Evolutionary conservation across 495 filamentous ascomycete species (phyloP).

Genomic region (Penicillium paxilli): DNA sequence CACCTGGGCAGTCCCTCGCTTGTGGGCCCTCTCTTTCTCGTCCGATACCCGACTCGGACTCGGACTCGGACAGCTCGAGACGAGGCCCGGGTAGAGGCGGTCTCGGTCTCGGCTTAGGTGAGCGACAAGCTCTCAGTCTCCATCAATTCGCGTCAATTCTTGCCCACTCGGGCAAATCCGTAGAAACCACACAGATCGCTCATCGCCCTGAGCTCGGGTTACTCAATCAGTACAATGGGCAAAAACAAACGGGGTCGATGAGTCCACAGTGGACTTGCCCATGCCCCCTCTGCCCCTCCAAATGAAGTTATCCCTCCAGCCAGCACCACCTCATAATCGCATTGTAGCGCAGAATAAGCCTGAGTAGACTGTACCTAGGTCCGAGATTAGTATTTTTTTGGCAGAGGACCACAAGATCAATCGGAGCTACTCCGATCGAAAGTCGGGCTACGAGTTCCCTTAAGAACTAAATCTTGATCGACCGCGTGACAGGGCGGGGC

Average conservation of each 20-base stretch:
- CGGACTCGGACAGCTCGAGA: background rate
- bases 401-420: background rate
- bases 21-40: background rate
- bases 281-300: background rate
- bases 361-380: too few relatives aligned
- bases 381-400: too few relatives aligned
- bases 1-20: background rate
- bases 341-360: too few relatives aligned
- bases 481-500: conserved; percentile 13
- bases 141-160: background rate
- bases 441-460: conserved; percentile 12
- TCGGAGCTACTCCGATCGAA: conserved; percentile 1
- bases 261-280: conserved; percentile 12
- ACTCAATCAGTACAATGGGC: conserved; percentile 18
- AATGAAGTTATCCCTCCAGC: too few relatives aligned
- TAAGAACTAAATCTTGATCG: conserved; percentile 16
- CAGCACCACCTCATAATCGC: too few relatives aligned
- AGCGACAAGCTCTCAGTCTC: background rate
- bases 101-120: too few relatives aligned
- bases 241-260: background rate
- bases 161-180: conserved; percentile 14
- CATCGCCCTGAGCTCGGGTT: conserved; percentile 19
- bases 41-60: background rate
- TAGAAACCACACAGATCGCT: background rate
- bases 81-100: background rate